Conservation (phyloP, 2,329 filamentous ascomycete species). For the Neonectria ditissima region DNA sequence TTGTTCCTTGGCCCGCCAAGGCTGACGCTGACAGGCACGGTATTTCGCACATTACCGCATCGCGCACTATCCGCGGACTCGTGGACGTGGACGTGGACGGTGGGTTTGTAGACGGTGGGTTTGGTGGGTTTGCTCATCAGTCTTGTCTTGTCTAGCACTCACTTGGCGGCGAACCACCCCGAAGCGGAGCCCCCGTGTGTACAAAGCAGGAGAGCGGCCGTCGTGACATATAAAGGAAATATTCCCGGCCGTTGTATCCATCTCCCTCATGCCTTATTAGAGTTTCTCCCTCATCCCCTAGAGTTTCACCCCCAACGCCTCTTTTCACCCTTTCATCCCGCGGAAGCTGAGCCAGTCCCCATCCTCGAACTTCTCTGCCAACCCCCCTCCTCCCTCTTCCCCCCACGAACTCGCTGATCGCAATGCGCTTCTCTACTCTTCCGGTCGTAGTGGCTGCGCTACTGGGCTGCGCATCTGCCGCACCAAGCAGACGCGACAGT, state of each 20-base stretch:
- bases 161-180: too few relatives aligned
- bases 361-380: not conserved
- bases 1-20: not conserved
- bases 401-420: not conserved
- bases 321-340: not conserved
- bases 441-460: not conserved
- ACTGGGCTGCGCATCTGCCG: constrained; percentile 8
- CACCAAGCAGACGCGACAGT: not conserved
- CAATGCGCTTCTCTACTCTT: constrained; percentile 19
- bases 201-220: too few relatives aligned
- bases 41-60: not conserved
- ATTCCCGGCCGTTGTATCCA: not conserved
- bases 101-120: too few relatives aligned
- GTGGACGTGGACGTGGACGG: too few relatives aligned
- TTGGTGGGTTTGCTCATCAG: too few relatives aligned
- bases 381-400: not conserved
- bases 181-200: not conserved
- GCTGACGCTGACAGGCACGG: not conserved
- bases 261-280: too few relatives aligned
- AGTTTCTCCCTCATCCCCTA: not conserved
- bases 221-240: not conserved
- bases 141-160: too few relatives aligned
- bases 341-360: not conserved
- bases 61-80: too few relatives aligned
- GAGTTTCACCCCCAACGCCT: not conserved